These are phyloP conservation scores for Fusarium protoensiforme DNA, from an alignment of 2,329 filamentous ascomycete species.

Conservation along the genomic window DNA sequence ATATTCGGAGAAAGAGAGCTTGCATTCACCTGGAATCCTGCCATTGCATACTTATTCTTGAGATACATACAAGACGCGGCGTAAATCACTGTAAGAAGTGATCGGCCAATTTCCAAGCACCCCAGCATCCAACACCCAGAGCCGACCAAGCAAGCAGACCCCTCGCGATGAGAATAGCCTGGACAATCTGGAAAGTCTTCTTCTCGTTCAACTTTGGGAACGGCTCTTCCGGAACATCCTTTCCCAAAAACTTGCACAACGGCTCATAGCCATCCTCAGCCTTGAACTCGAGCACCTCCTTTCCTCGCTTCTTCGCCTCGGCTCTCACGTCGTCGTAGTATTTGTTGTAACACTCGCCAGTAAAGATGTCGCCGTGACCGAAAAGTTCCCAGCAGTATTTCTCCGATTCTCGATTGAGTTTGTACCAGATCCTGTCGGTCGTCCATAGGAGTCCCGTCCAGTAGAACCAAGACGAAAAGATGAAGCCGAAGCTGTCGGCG, in stretches of 20 bases:
- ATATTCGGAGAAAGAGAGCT: background rate
- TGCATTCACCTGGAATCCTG: background rate
- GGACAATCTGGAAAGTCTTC: slow-evolving; percentile 24
- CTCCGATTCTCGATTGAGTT: slow-evolving; percentile 24
- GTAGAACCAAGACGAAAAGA: slow-evolving; percentile 41
- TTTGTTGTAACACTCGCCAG: slow-evolving; percentile 1
- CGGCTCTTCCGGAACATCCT: slow-evolving; percentile 18
- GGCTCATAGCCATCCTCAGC: slow-evolving; percentile 55
- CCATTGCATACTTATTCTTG: background rate
- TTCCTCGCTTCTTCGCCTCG: slow-evolving; percentile 45
- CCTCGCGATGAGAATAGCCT: slow-evolving; percentile 21
- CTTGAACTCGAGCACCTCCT: slow-evolving; percentile 40
- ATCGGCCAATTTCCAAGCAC: slow-evolving; percentile 8
- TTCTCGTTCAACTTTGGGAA: slow-evolving; percentile 38
- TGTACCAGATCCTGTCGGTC: slow-evolving; percentile 45
- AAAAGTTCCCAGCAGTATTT: background rate
- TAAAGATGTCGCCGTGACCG: background rate
- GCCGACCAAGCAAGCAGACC: slow-evolving; percentile 27
- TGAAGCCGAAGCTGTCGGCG: slow-evolving; percentile 42
- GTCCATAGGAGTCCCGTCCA: slow-evolving; percentile 40
- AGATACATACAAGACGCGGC: background rate
- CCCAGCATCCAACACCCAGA: slow-evolving; percentile 20
- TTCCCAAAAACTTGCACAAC: slow-evolving; percentile 51
- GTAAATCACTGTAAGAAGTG: background rate
- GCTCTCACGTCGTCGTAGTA: slow-evolving; percentile 39